These are phyloP conservation scores for Moesziomyces antarcticus DNA, from an alignment of 1,284 basidiomycete species.

Conservation along the genomic window DNA sequence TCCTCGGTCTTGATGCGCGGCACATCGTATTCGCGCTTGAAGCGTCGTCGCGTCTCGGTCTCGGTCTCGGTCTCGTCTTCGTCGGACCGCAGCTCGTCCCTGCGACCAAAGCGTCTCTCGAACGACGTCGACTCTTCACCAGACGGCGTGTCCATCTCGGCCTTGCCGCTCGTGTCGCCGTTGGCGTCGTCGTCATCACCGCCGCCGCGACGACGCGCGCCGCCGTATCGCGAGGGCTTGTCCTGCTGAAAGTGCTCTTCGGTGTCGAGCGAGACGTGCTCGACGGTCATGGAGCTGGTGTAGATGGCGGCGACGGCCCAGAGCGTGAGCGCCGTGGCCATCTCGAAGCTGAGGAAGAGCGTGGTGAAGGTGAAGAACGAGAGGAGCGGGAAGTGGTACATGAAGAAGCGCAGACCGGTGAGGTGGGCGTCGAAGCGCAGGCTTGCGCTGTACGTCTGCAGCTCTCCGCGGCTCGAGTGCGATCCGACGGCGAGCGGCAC, in stretches of 20 bases:
- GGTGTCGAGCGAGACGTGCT: slow-evolving; percentile 14
- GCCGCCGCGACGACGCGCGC: background rate
- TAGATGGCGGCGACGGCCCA: slow-evolving; percentile 60
- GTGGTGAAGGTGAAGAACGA: slow-evolving; percentile 60
- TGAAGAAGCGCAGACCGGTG: slow-evolving; percentile 60
- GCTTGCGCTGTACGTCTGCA: slow-evolving; percentile 57
- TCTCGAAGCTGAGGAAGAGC: slow-evolving; percentile 61
- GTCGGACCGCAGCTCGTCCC: slow-evolving; percentile 9
- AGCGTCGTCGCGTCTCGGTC: slow-evolving; percentile 22
- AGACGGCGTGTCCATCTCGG: slow-evolving; percentile 12
- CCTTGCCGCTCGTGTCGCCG: slow-evolving; percentile 5
- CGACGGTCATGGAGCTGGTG: slow-evolving; percentile 44
- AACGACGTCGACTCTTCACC: slow-evolving; percentile 20
- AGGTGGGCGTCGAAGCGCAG: slow-evolving; percentile 64
- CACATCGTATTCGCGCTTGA: slow-evolving; percentile 12
- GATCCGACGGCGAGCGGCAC: slow-evolving; percentile 35
- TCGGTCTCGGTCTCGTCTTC: slow-evolving; percentile 43
- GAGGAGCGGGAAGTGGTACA: slow-evolving; percentile 62
- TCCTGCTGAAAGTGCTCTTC: slow-evolving; percentile 41
- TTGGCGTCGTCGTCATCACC: slow-evolving; percentile 1
- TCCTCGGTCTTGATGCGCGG: slow-evolving; percentile 40
- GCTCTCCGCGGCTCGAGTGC: slow-evolving; percentile 53
- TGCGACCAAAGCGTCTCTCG: background rate
- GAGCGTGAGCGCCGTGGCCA: slow-evolving; percentile 58
- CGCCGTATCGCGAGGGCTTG: slow-evolving; percentile 4